Evolutionary conservation across 345 rosid genomes (phyloP).

Genomic region (Mallotus nudiflorus): DNA sequence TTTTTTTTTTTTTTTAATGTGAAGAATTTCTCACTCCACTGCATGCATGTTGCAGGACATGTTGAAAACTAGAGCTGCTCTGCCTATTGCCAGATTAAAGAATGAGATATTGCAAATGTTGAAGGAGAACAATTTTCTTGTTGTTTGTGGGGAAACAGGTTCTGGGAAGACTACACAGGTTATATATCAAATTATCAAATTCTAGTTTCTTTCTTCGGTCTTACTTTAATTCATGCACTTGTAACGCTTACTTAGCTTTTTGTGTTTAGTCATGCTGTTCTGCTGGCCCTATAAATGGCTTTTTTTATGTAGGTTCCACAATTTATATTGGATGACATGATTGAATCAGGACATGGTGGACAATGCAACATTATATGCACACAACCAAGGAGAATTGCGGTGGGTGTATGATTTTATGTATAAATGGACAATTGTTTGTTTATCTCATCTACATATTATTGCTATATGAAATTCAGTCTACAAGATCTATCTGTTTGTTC

Average conservation of each 20-base stretch:
- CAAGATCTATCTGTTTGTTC: background rate
- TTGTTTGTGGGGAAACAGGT: conserved; percentile 96
- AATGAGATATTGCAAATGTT: conserved; percentile 59
- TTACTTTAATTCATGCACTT: conserved; percentile 3
- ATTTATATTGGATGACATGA: conserved; percentile 91
- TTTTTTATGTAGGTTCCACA: conserved; percentile 73
- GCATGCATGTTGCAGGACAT: conserved; percentile 49
- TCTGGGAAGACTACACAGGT: conserved; percentile 99
- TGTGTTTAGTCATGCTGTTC: background rate
- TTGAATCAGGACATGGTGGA: conserved; percentile 78
- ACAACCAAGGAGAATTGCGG: conserved; percentile 93
- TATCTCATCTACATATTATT: conserved; percentile 1
- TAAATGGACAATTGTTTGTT: conserved; percentile 5
- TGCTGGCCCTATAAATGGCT: conserved; percentile 17
- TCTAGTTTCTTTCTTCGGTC: background rate
- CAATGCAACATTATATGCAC: conserved; percentile 87
- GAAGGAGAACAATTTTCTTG: conserved; percentile 73
- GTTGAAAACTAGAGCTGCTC: conserved; percentile 63
- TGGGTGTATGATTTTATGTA: conserved; percentile 35
- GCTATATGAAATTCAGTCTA: background rate
- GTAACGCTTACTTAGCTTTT: background rate
- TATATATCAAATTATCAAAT: too few relatives aligned
- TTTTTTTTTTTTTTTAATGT: background rate
- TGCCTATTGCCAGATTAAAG: conserved; percentile 75
- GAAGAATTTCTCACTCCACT: background rate